A percentile compares a stretch with the other conserved stretches of the same genome.
Evolutionary conservation across 768 basidiomycete species (phyloP).

Genomic region (Leucocoprinus leucothites): DNA sequence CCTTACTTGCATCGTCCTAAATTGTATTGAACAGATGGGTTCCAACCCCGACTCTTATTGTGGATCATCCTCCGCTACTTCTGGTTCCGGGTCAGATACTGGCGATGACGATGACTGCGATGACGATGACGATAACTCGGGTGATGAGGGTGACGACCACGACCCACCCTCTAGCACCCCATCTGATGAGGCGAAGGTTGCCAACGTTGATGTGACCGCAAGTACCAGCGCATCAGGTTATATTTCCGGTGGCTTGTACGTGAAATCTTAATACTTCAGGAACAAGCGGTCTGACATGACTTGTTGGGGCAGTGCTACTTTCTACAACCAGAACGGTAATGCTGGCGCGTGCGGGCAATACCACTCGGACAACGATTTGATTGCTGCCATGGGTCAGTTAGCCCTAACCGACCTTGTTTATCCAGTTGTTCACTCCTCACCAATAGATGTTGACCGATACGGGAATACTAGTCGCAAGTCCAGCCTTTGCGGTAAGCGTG

Average conservation of each 20-base stretch:
- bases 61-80: slow-evolving; percentile 28
- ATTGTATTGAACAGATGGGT: slow-evolving; percentile 24
- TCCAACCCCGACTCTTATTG: slow-evolving; percentile 45
- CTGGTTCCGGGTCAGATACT: slow-evolving; percentile 24
- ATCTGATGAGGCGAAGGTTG: slow-evolving; percentile 16
- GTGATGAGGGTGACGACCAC: slow-evolving; percentile 20
- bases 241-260: slow-evolving; percentile 46
- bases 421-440: not conserved
- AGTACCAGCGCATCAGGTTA: slow-evolving; percentile 15
- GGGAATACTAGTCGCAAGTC: slow-evolving; percentile 45
- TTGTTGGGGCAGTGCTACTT: slow-evolving; percentile 48
- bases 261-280: slow-evolving; percentile 9
- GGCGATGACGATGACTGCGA: slow-evolving; percentile 27
- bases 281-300: slow-evolving; percentile 11
- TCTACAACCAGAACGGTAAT: slow-evolving; percentile 66
- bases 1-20: slow-evolving; percentile 5
- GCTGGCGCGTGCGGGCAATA: slow-evolving; percentile 78
- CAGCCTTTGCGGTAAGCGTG: slow-evolving; percentile 58
- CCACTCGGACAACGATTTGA: slow-evolving; percentile 51
- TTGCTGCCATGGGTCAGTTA: slow-evolving; percentile 62
- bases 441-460: slow-evolving; percentile 48
- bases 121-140: slow-evolving; percentile 17
- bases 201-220: slow-evolving; percentile 4
- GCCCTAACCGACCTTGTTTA: not conserved
- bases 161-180: slow-evolving; percentile 13